Conservation (phyloP, 306 rosid species). For the Trifolium subterraneum region DNA sequence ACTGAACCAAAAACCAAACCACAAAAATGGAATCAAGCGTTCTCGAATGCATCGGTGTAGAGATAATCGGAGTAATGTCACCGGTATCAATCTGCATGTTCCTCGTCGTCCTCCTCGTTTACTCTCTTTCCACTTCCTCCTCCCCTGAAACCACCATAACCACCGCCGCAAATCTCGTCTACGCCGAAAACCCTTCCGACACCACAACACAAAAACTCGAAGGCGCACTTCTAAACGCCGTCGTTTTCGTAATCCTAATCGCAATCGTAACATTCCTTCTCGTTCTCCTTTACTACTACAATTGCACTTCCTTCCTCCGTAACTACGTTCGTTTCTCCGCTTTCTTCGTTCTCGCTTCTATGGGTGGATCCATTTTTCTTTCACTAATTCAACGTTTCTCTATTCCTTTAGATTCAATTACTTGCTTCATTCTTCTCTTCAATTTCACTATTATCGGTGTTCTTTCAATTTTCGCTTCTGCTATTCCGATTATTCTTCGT, state of each 20-base stretch:
- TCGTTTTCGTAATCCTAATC: conserved; percentile 77
- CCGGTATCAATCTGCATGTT: conserved; percentile 97
- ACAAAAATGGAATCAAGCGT: conserved; percentile 76
- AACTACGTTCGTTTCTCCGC: conserved; percentile 92
- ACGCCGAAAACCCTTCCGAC: conserved; percentile 80
- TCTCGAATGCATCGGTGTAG: conserved; percentile 78
- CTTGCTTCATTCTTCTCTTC: conserved; percentile 71
- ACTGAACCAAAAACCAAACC: not conserved
- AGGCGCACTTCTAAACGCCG: conserved; percentile 87
- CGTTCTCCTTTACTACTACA: conserved; percentile 82
- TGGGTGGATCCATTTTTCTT: conserved; percentile 90
- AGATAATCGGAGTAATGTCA: conserved; percentile 90
- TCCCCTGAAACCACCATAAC: conserved; percentile 50
- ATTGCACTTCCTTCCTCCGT: conserved; percentile 81
- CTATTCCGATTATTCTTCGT: conserved; percentile 73
- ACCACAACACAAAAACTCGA: conserved; percentile 77
- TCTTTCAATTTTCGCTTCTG: conserved; percentile 73
- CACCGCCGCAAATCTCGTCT: conserved; percentile 92
- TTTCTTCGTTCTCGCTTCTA: conserved; percentile 77
- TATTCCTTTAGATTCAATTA: conserved; percentile 73
- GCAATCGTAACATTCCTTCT: conserved; percentile 80
- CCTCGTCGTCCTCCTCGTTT: conserved; percentile 81
- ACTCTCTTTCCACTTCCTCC: conserved; percentile 69
- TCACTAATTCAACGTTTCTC: conserved; percentile 72
- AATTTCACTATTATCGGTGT: conserved; percentile 85